These are phyloP conservation scores for Rhodotorula sp. DNA, from an alignment of 1,284 basidiomycete species.

Conservation along the genomic window DNA sequence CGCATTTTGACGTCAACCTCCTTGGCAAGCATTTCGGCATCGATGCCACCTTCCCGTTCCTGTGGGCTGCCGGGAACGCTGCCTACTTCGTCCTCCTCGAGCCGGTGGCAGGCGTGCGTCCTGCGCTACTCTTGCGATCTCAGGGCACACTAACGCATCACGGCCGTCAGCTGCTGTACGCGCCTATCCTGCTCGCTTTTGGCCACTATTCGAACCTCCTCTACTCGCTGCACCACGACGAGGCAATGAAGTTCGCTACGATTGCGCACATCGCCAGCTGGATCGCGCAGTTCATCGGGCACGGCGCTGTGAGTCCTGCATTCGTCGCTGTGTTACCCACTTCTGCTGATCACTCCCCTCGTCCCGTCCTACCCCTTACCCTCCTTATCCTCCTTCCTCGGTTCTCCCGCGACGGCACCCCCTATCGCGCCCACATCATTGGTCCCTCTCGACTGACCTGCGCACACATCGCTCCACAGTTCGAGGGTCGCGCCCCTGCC, in stretches of 20 bases:
- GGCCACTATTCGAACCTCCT: conserved; percentile 45
- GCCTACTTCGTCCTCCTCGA: conserved; percentile 48
- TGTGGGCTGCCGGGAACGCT: conserved; percentile 38
- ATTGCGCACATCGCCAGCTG: conserved; percentile 39
- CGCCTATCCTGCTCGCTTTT: conserved; percentile 41
- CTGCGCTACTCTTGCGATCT: too few species aligned
- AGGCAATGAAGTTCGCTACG: conserved; percentile 37
- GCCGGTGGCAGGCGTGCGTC: conserved; percentile 40
- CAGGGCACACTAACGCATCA: too few species aligned
- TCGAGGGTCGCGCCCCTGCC: conserved; percentile 48
- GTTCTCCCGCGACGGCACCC: rapidly evolving
- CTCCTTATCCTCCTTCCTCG: too few species aligned
- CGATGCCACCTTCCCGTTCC: conserved; percentile 38
- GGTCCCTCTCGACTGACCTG: too few species aligned
- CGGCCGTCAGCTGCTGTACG: conserved; percentile 45
- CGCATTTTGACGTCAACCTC: conserved; percentile 8
- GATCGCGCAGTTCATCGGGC: conserved; percentile 48
- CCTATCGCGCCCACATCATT: too few species aligned
- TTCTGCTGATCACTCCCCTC: too few species aligned
- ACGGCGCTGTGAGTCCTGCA: conserved; percentile 22
- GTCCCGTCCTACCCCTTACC: too few species aligned
- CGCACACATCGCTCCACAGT: too few species aligned
- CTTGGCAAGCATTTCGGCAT: conserved; percentile 25
- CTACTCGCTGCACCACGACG: conserved; percentile 30
- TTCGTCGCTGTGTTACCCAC: too few species aligned